Percentiles rank a stretch among this genome's conserved stretches.
Evolutionary conservation across 2,329 filamentous ascomycete genomes (phyloP).

Genomic region (Neopestalotiopsis sp.): DNA sequence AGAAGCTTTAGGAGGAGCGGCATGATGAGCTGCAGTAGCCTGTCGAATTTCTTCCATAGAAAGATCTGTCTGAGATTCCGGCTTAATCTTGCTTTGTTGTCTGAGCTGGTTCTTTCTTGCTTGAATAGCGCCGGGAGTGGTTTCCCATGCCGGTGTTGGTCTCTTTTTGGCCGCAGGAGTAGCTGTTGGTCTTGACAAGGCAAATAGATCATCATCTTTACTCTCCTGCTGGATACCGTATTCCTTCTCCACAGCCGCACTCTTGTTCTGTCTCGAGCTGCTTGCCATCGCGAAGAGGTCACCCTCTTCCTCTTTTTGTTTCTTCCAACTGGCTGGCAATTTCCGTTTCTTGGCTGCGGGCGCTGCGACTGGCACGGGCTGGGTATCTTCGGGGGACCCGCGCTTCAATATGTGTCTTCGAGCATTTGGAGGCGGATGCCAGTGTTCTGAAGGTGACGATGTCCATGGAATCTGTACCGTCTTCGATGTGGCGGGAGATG

Average conservation of each 20-base stretch:
- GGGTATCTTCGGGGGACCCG: constrained; percentile 38
- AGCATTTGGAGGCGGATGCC: constrained; percentile 41
- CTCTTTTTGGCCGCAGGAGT: constrained; percentile 43
- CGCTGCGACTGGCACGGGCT: constrained; percentile 35
- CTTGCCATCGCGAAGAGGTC: not conserved
- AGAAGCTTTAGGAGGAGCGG: constrained; percentile 40
- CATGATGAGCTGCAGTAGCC: constrained; percentile 40
- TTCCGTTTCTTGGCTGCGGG: constrained; percentile 64
- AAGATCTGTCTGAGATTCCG: constrained; percentile 45
- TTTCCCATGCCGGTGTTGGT: constrained; percentile 67
- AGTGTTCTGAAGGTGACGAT: constrained; percentile 63
- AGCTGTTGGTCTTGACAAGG: constrained; percentile 18
- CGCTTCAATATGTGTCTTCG: constrained; percentile 47
- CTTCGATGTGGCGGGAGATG: constrained; percentile 31
- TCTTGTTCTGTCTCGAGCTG: not conserved
- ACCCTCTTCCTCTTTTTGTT: not conserved
- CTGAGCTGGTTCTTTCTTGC: constrained; percentile 78
- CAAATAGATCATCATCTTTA: not conserved
- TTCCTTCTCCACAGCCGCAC: not conserved
- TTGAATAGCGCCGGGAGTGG: constrained; percentile 75
- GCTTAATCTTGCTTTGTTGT: constrained; percentile 59
- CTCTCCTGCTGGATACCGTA: not conserved
- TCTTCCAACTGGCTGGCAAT: constrained; percentile 59
- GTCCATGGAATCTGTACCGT: constrained; percentile 70
- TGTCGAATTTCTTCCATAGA: constrained; percentile 54